Evolutionary conservation across 805 yeast species (phyloP), one percentile per base, ranked within the genome.

Genomic region (Zygosaccharomyces bailii): DNA sequence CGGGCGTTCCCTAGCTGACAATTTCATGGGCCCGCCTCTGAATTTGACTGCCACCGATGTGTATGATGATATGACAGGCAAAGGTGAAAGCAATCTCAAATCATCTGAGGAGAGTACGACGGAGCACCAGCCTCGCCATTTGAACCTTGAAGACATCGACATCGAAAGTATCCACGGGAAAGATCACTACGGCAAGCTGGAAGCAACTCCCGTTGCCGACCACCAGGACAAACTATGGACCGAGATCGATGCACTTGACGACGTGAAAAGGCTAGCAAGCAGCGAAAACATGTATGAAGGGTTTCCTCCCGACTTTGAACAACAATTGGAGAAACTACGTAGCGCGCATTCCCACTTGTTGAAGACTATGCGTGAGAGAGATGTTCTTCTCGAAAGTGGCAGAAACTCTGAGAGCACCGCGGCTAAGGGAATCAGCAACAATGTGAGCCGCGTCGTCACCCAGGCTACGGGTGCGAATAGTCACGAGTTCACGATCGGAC

Each of bases 191-290:
- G 51, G 51, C 10, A 42, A 43, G 19, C 43, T 48, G 24, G 51
- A 48, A 29, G 30, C 80, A 0, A 66, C 70, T 40, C 86, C 88
- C 5, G 70, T 72, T 38, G 81, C 78, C 16, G 81, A 85, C 43
- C 69, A 77, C 48, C 89, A 82, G 65, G 96, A 86, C 63, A 74
- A 76, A 56, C 70, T 86, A 36, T 90, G 96, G 95, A 82, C 91
- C 5, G 95, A 87, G 53, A 81, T 89, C 39, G 96, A 86, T 55
- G 83, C 86, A 0, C 71, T 91, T 50, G 90, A 87, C 51, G 95
- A 86, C 51, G 93, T 88, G 5, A 75, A 76, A 45, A 71, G 70
- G 41, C 72, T 83, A 70, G 79, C 86, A 1, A 55, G 56, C 55
- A 51, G 73, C 63, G 39, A 73, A 72, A 33, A 71, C 74, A n/a